phyloP scores from a whole-genome alignment of 495 filamentous ascomycete species.

The Geopyxis carbonaria region DNA sequence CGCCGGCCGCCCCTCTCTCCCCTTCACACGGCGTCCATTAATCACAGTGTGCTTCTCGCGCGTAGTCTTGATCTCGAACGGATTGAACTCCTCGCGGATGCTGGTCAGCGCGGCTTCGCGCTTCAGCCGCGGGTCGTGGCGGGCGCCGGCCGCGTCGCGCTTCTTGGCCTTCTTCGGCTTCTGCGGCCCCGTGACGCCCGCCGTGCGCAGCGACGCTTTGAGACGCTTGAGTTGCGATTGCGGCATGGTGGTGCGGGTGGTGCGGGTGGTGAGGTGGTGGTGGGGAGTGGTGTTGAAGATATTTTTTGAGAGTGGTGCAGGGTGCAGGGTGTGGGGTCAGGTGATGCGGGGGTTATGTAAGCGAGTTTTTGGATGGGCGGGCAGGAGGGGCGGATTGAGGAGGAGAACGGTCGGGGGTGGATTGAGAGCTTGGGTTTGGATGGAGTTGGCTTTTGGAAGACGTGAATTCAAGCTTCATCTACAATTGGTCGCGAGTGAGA shows the following conservation, averaged over 20 bases:
- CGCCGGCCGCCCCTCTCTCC: slow-evolving; percentile 50
- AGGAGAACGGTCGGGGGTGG: too few relatives aligned
- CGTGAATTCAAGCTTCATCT: too few relatives aligned
- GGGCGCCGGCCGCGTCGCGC: slow-evolving; percentile 40
- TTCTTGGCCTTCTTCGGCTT: slow-evolving; percentile 82
- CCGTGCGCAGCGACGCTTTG: slow-evolving; percentile 70
- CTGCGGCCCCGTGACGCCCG: slow-evolving; percentile 73
- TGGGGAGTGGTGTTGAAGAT: too few relatives aligned
- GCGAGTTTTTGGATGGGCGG: too few relatives aligned
- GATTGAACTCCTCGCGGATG: slow-evolving; percentile 91
- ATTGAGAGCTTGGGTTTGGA: too few relatives aligned
- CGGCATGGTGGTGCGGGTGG: slow-evolving; percentile 42
- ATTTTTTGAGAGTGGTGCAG: too few relatives aligned
- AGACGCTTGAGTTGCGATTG: slow-evolving; percentile 93
- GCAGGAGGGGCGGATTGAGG: too few relatives aligned
- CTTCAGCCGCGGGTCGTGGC: slow-evolving; percentile 53
- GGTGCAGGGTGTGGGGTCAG: too few relatives aligned
- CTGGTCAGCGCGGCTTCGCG: slow-evolving; percentile 54
- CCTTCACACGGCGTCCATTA: slow-evolving; percentile 34
- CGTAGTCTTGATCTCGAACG: slow-evolving; percentile 74
- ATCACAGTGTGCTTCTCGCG: slow-evolving; percentile 17
- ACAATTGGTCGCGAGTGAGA: too few relatives aligned
- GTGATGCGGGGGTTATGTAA: too few relatives aligned
- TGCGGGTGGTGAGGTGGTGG: neutral
- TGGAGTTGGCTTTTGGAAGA: too few relatives aligned